Evolutionary conservation across 2,329 filamentous ascomycete genomes (phyloP).

Genomic region (Paracorniculantispora psalliotae): DNA sequence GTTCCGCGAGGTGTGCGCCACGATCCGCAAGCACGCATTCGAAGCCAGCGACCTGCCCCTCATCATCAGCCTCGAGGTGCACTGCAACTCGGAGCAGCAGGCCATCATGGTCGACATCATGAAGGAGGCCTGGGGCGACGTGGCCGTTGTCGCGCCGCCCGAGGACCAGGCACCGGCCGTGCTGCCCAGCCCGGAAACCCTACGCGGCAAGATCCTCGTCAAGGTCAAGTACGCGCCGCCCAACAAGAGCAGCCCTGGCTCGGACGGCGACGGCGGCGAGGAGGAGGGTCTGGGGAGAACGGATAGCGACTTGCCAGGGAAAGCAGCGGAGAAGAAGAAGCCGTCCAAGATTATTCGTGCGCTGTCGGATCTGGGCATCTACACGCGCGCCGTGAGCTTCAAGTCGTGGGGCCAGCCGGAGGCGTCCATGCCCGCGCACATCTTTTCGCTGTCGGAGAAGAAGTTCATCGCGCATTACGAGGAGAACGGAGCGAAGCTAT

Average conservation of each 20-base stretch:
- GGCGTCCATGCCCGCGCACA: conserved; percentile 58
- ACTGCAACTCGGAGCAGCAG: conserved; percentile 76
- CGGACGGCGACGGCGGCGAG: conserved; percentile 13
- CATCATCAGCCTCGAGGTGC: conserved; percentile 93
- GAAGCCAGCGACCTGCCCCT: conserved; percentile 69
- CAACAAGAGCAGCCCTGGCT: conserved; percentile 23
- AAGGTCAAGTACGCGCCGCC: conserved; percentile 69
- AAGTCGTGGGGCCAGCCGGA: conserved; percentile 70
- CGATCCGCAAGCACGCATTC: conserved; percentile 78
- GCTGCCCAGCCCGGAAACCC: conserved; percentile 63
- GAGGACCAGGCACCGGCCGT: conserved; percentile 40
- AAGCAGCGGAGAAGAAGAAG: conserved; percentile 35
- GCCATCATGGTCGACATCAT: conserved; percentile 90
- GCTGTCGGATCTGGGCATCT: conserved; percentile 72
- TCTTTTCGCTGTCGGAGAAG: conserved; percentile 63
- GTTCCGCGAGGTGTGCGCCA: conserved; percentile 79
- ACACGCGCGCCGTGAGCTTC: conserved; percentile 80
- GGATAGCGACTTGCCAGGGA: conserved; percentile 29
- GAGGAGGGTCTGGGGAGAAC: conserved; percentile 25
- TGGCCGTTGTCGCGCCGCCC: conserved; percentile 53
- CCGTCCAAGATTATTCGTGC: conserved; percentile 63
- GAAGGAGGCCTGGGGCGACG: conserved; percentile 71
- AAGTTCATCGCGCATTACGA: conserved; percentile 58
- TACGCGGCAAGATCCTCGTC: conserved; percentile 75
- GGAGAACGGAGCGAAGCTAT: conserved; percentile 50